These are phyloP conservation scores for Microcyclosporella mali DNA, from an alignment of 2,329 filamentous ascomycete genomes.

Conservation along the genomic window DNA sequence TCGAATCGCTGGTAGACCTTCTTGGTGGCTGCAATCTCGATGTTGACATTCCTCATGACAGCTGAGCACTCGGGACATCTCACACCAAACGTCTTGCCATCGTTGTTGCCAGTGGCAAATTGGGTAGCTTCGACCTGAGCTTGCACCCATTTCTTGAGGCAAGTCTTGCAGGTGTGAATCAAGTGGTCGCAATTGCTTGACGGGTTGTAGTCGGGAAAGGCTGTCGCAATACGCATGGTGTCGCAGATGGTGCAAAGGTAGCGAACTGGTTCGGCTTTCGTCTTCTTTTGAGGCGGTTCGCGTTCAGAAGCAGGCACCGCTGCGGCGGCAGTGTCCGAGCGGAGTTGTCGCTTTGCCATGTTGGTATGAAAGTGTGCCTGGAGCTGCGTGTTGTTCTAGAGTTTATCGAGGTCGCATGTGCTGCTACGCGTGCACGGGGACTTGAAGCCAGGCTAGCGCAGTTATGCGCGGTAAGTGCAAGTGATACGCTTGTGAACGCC, in stretches of 20 bases:
- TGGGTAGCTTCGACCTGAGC: conserved; percentile 20
- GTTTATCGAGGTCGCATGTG: too few species aligned
- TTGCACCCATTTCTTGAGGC: conserved; percentile 34
- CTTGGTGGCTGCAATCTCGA: conserved; percentile 41
- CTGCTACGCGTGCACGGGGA: too few species aligned
- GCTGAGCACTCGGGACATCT: conserved; percentile 47
- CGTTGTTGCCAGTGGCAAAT: conserved; percentile 11
- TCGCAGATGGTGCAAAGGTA: conserved; percentile 23
- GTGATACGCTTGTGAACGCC: too few species aligned
- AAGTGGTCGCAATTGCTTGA: conserved; percentile 33
- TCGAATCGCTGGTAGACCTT: conserved; percentile 37
- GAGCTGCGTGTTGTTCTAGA: too few species aligned
- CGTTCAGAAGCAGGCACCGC: neutral
- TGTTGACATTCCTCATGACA: conserved; percentile 39
- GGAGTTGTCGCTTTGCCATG: conserved; percentile 10
- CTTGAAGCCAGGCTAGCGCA: too few species aligned
- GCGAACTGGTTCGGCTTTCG: neutral
- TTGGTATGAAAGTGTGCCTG: too few species aligned
- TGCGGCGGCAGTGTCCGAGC: conserved; percentile 4
- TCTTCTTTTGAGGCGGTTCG: conserved; percentile 3
- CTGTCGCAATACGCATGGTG: conserved; percentile 7
- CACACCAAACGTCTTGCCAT: conserved; percentile 40
- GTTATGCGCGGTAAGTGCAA: too few species aligned
- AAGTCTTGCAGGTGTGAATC: conserved; percentile 33
- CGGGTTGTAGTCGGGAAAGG: conserved; percentile 33